Base-by-base conservation (phyloP, 2,329 filamentous ascomycete genomes). In the Colletotrichum spaethianum region DNA sequence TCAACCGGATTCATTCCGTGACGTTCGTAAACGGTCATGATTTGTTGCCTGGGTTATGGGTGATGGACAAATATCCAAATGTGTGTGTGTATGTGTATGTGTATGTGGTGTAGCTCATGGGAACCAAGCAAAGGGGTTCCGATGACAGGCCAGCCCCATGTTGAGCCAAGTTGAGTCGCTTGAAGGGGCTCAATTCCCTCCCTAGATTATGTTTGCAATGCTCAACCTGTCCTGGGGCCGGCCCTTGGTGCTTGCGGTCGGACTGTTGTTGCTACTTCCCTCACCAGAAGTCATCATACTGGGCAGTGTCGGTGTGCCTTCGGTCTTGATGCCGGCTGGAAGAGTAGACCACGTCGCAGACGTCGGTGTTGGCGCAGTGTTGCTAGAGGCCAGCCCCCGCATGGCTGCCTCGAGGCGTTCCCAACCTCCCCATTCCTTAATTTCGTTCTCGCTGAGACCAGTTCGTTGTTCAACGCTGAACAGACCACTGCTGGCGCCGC, bases 351-450 rank as follows among this genome's bases (percentile, higher is more conserved):
- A 83, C 26, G 79, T 76, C 6, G 78, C 74, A n/a, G 77, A 80
- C 5, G 80, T 75, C 11, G 80, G 79, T 11, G 80, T 80, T 4
- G 79, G 77, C 7, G 79, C 78, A 14, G 73, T 71, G 31, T 74
- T 75, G 61, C 75, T 76, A 14, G 76, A 69, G 11, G 69, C 70
- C 56, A 83, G 70, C 20, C 77, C 77, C 20, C 82, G 79, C 33
- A 81, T 73, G 18, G 82, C 79, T 12, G 78, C 86, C 77, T 96
- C 92, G 18, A 97, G 85, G 73, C 89, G 88, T 28, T 90, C 89
- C 95, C 95, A 98, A 2, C 93, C 94, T 63, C 91, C 91, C 94
- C 94, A 97, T 57, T 93, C 92, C 64, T 87, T 85, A 55, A 85
- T 84, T 75, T 92, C 90, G 14, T 88, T 87, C 31, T 87, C 86